Evolutionary conservation across 805 yeast species (phyloP).

Genomic region (Cyberlindnera saturnus): DNA sequence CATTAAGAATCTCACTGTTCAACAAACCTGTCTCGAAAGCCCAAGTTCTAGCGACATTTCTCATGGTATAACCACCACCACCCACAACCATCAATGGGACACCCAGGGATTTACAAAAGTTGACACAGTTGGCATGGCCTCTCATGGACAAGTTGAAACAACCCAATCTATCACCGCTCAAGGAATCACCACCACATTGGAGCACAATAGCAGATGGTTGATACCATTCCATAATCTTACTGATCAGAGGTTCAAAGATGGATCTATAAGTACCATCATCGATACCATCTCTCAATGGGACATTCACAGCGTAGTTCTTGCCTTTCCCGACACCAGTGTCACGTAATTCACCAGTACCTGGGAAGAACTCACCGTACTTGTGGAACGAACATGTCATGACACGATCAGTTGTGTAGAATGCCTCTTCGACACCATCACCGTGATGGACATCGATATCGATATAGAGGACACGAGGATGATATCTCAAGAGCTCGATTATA

Average conservation of each 20-base stretch:
- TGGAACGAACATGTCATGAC: slow-evolving; percentile 90
- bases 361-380: slow-evolving; percentile 89
- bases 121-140: slow-evolving; percentile 96
- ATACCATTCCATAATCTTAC: slow-evolving; percentile 72
- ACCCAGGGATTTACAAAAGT: slow-evolving; percentile 77
- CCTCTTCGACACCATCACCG: slow-evolving; percentile 95
- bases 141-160: slow-evolving; percentile 89
- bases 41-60: slow-evolving; percentile 96
- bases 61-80: slow-evolving; percentile 98
- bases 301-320: slow-evolving; percentile 76
- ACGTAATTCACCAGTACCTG: slow-evolving; percentile 84
- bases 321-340: slow-evolving; percentile 85
- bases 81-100: slow-evolving; percentile 92
- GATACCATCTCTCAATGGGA: slow-evolving; percentile 87
- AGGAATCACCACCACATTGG: slow-evolving; percentile 97
- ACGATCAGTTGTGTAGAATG: slow-evolving; percentile 84
- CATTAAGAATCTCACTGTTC: slow-evolving; percentile 69
- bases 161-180: slow-evolving; percentile 93
- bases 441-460: slow-evolving; percentile 91
- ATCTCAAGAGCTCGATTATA: slow-evolving; percentile 69
- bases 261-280: slow-evolving; percentile 79
- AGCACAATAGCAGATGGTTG: slow-evolving; percentile 96
- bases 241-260: slow-evolving; percentile 83
- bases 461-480: slow-evolving; percentile 80
- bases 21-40: slow-evolving; percentile 86